Percentiles rank a stretch among this genome's conserved stretches.
Conservation (phyloP, 2,329 filamentous ascomycete species). For the Colletotrichum kahawae region DNA sequence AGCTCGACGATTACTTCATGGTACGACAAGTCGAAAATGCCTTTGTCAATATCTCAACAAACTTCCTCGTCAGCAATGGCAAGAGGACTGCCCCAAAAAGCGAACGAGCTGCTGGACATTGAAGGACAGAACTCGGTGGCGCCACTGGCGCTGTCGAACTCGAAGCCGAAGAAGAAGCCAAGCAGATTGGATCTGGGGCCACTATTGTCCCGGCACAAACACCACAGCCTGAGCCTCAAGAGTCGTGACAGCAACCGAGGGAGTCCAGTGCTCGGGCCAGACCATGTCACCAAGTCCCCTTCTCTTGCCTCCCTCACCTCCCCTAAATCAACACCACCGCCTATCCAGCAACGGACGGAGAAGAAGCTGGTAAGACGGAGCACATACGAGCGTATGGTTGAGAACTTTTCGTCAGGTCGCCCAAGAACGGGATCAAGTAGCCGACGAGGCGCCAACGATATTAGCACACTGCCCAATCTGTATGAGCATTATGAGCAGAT, state of each 20-base stretch:
- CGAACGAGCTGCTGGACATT: slow-evolving; percentile 51
- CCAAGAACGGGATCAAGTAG: slow-evolving; percentile 18
- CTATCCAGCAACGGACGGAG: slow-evolving; percentile 27
- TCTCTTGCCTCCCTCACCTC: slow-evolving; percentile 45
- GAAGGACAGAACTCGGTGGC: slow-evolving; percentile 36
- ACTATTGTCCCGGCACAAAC: slow-evolving; percentile 40
- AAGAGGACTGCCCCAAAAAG: slow-evolving; percentile 56
- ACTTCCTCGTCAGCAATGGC: slow-evolving; percentile 64
- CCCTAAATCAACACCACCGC: slow-evolving; percentile 28
- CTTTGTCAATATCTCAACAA: slow-evolving; percentile 63
- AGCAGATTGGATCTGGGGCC: slow-evolving; percentile 54
- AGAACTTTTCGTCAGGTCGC: slow-evolving; percentile 5
- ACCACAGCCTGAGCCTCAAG: slow-evolving; percentile 20
- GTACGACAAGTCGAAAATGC: slow-evolving; percentile 62
- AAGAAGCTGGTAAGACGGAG: slow-evolving; percentile 37
- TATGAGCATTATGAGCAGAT: slow-evolving; percentile 65
- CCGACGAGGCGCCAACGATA: slow-evolving; percentile 15
- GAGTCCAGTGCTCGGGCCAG: slow-evolving; percentile 35
- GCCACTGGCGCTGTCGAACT: slow-evolving; percentile 22
- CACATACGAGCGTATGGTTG: slow-evolving; percentile 35
- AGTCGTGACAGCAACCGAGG: neutral
- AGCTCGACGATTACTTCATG: slow-evolving; percentile 61
- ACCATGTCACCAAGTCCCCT: slow-evolving; percentile 45
- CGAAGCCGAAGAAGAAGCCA: slow-evolving; percentile 52
- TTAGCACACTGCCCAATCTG: slow-evolving; percentile 51